Evolutionary conservation across 306 rosid genomes (phyloP).

Genomic region (Elaeagnus macrophylla): DNA sequence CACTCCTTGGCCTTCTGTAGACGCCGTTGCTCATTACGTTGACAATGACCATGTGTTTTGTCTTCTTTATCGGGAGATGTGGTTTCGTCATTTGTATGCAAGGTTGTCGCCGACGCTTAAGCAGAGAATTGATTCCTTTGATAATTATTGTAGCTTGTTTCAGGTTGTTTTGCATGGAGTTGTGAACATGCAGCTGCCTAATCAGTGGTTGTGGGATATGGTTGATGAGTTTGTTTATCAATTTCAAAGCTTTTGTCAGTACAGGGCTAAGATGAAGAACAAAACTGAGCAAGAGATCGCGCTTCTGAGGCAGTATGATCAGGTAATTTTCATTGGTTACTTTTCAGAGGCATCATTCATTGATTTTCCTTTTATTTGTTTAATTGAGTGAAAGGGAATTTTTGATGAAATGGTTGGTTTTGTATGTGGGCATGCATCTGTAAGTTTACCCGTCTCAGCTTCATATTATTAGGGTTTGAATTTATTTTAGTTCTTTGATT

Average conservation of each 20-base stretch:
- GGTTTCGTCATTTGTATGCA: constrained; percentile 95
- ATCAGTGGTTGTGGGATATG: constrained; percentile 99
- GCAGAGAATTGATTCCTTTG: constrained; percentile 95
- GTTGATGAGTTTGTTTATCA: constrained; percentile 95
- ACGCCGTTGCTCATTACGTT: constrained; percentile 69
- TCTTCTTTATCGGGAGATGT: constrained; percentile 91
- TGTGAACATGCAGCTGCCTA: constrained; percentile 91
- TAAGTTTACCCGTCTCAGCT: not conserved
- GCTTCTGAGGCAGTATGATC: constrained; percentile 67
- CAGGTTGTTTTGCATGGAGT: constrained; percentile 94
- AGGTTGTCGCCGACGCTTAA: constrained; percentile 76
- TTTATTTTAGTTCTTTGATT: constrained; percentile 2
- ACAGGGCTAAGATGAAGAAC: constrained; percentile 84
- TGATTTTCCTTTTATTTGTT: not conserved
- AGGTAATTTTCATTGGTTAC: constrained; percentile 23
- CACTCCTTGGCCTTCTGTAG: constrained; percentile 93
- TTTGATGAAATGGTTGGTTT: too few species aligned
- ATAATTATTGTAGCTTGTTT: constrained; percentile 79
- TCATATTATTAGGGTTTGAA: not conserved
- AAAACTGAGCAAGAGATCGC: constrained; percentile 77
- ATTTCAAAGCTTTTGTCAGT: constrained; percentile 96
- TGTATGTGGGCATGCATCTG: not conserved
- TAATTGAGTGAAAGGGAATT: not conserved
- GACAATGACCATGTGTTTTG: constrained; percentile 96
- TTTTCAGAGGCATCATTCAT: not conserved